Base-by-base conservation (phyloP, 176 grass and related monocot species). In the Eragrostis curvula region DNA sequence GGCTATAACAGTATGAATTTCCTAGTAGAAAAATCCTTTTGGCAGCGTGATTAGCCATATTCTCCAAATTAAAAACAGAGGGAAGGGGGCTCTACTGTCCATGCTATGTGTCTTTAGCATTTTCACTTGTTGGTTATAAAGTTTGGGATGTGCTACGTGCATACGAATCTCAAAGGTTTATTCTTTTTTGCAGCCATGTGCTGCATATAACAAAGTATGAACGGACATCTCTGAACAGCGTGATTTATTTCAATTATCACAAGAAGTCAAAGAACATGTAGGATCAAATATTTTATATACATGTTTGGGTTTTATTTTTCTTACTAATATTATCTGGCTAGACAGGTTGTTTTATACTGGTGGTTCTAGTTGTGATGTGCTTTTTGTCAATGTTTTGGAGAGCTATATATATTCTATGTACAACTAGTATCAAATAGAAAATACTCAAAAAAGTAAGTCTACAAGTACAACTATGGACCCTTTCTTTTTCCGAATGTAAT, bases 131-230 rank as follows among this genome's bases (percentile, higher is more conserved):
- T 30, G 32, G 0, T 73, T 36, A 65, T 63, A 0, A 30, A 52
- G 29, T 23, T 36, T 29, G 40, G 13, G 47, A 42, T 16, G 1
- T 40, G 36, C 21, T 9, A 40, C 16, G 7, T 15, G 24, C 59
- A 29, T 8, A 72, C 66, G 41, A 23, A 84, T 74, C 60, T 40
- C 16, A 65, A 36, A 10, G 60, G 51, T 45, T 80, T 74, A 74
- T 88, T 88, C 42, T 67, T 72, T 46, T 29, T 80, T 74, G 12
- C 13, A 74, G 41, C 53, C 75, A 84, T 62, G 87, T 80, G 69
- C 17, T 55, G 45, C 8, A 32, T 28, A 49, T 12, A 39, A n/a
- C 40, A 5, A 65, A 56, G 24, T 36, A 58, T 49, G 40, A 15
- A 4, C 53, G 11, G 14, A 21, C 9, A 45, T 65, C 29, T 71